Conservation (phyloP, 441 rosid species). For the Populus hybrid region DNA sequence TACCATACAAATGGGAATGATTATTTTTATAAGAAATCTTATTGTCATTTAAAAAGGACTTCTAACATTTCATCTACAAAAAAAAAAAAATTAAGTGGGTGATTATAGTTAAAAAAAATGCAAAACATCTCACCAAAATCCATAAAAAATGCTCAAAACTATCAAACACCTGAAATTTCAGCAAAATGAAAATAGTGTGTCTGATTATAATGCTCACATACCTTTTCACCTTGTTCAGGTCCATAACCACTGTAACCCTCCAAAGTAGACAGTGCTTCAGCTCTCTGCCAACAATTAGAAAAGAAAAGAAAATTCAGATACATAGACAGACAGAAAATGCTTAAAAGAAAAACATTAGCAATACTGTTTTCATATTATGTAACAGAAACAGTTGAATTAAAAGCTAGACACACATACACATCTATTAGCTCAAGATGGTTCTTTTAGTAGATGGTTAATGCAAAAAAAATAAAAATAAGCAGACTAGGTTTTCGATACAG, state of each 20-base stretch:
- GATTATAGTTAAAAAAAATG: neutral
- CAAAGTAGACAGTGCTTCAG: constrained; percentile 67
- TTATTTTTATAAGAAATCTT: neutral
- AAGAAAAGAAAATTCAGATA: neutral
- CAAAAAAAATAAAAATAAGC: neutral
- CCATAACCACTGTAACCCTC: constrained; percentile 98
- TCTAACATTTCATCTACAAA: neutral
- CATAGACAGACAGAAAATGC: neutral
- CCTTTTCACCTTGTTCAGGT: constrained; percentile 96
- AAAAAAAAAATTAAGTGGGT: neutral
- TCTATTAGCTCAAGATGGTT: neutral
- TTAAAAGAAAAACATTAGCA: neutral
- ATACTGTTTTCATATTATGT: neutral
- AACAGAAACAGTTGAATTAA: no score
- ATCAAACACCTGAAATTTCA: neutral
- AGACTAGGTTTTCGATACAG: neutral
- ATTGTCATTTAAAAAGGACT: neutral
- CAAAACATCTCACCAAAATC: neutral
- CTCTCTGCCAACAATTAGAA: constrained; percentile 47
- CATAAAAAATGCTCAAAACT: neutral
- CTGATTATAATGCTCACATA: constrained; percentile 26
- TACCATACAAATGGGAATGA: neutral
- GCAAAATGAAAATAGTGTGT: neutral
- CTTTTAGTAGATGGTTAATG: neutral
- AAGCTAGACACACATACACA: neutral